A percentile compares a stretch with the other conserved stretches of the same genome.
Conservation (phyloP, 192 early-diverging fungal genomes). For the Geranomyces variabilis region DNA sequence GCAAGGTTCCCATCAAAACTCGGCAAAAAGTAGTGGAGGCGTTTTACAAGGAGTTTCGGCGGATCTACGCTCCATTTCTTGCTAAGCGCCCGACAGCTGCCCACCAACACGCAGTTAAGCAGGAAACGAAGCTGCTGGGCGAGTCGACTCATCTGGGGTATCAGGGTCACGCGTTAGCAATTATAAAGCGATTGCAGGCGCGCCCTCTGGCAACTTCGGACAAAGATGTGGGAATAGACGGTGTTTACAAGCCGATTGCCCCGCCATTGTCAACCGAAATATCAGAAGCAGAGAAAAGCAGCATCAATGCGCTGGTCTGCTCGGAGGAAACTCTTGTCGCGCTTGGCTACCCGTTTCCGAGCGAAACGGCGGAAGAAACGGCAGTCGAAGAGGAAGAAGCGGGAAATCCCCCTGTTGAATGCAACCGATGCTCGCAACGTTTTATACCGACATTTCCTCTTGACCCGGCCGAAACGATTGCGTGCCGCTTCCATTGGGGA, state of each 20-base stretch:
- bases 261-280: constrained; percentile 28
- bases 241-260: constrained; percentile 50
- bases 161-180: constrained; percentile 39
- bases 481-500: constrained; percentile 56
- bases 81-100: constrained; percentile 40
- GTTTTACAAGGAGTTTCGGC: constrained; percentile 52
- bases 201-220: constrained; percentile 48
- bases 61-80: constrained; percentile 58
- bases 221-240: constrained; percentile 67
- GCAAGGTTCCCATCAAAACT: constrained; percentile 35
- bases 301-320: background rate
- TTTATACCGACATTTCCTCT: constrained; percentile 50
- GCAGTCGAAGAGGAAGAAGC: constrained; percentile 7
- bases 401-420: constrained; percentile 21
- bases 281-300: constrained; percentile 5
- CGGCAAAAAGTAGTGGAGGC: constrained; percentile 43
- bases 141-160: constrained; percentile 25
- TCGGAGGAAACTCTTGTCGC: constrained; percentile 30
- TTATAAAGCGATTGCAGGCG: constrained; percentile 60
- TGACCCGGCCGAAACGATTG: constrained; percentile 37
- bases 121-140: constrained; percentile 30
- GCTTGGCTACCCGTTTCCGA: constrained; percentile 49
- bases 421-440: constrained; percentile 53
- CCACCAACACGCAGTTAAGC: constrained; percentile 54
- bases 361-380: constrained; percentile 3